Conservation (phyloP, 768 basidiomycete genomes). For the Trametes villosa region DNA sequence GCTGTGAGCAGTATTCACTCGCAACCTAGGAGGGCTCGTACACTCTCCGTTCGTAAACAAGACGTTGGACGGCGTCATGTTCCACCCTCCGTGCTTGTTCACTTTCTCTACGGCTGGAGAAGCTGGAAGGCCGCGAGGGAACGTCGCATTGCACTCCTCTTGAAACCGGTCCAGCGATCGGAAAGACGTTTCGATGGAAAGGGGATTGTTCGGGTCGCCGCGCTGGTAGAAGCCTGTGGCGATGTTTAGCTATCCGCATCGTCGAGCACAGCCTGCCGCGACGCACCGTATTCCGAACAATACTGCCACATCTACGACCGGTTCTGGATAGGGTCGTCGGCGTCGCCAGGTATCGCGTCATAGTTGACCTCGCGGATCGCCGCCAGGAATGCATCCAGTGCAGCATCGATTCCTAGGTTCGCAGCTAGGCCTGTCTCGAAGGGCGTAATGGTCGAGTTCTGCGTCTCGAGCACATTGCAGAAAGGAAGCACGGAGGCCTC, state of each 20-base stretch:
- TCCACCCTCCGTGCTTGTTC: constrained; percentile 57
- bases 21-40: constrained; percentile 24
- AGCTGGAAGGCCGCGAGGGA: constrained; percentile 42
- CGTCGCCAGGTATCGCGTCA: constrained; percentile 44
- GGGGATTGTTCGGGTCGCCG: constrained; percentile 47
- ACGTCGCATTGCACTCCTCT: constrained; percentile 46
- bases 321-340: constrained; percentile 49
- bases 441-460: constrained; percentile 44
- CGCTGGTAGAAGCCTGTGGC: constrained; percentile 51
- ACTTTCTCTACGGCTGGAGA: constrained; percentile 48
- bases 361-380: constrained; percentile 51
- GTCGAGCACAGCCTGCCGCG: neutral
- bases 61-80: constrained; percentile 53
- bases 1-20: neutral
- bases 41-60: constrained; percentile 56
- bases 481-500: constrained; percentile 48
- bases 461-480: constrained; percentile 51
- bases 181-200: constrained; percentile 54
- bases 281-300: constrained; percentile 53
- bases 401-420: constrained; percentile 38
- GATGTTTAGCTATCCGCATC: neutral
- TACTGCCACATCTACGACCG: constrained; percentile 59
- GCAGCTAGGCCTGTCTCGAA: constrained; percentile 45
- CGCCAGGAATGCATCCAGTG: constrained; percentile 46
- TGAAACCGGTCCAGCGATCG: constrained; percentile 51